Percentiles rank a stretch among this genome's conserved stretches.
Evolutionary conservation across 768 basidiomycete species (phyloP).

Genomic region (Tephrocybe sp.): DNA sequence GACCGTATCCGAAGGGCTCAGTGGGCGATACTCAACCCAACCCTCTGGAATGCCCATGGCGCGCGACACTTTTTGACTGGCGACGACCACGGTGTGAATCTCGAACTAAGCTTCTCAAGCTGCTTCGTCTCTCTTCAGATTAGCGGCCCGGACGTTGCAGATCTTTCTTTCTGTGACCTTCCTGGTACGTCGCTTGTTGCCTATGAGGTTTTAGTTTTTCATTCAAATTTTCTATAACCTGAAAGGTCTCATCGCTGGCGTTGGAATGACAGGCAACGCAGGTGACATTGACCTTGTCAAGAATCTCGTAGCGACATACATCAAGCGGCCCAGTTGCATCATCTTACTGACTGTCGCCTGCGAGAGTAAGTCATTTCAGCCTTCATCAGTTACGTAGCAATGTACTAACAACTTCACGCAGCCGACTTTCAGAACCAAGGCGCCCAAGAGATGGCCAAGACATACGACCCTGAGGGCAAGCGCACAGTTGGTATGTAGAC

Average conservation of each 20-base stretch:
- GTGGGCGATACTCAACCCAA: slow-evolving; percentile 63
- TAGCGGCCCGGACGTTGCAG: slow-evolving; percentile 57
- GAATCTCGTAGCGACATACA: slow-evolving; percentile 57
- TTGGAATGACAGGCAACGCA: slow-evolving; percentile 45
- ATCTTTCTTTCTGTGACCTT: slow-evolving; percentile 65
- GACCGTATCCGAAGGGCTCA: slow-evolving; percentile 69
- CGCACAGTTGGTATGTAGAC: slow-evolving; percentile 63
- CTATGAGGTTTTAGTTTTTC: too few species aligned
- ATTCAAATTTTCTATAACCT: not conserved
- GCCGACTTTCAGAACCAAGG: slow-evolving; percentile 84
- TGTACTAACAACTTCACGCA: slow-evolving; percentile 23
- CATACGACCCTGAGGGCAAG: slow-evolving; percentile 58
- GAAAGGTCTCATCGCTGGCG: slow-evolving; percentile 59
- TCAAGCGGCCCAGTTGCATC: slow-evolving; percentile 60
- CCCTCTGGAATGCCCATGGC: slow-evolving; percentile 14
- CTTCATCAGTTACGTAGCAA: not conserved
- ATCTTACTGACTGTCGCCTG: slow-evolving; percentile 62
- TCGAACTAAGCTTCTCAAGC: slow-evolving; percentile 44
- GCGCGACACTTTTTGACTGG: slow-evolving; percentile 37
- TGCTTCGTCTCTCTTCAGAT: slow-evolving; percentile 61
- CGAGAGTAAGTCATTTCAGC: slow-evolving; percentile 48
- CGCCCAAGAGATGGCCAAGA: slow-evolving; percentile 63
- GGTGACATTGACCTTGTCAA: slow-evolving; percentile 65
- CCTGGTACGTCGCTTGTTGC: slow-evolving; percentile 40
- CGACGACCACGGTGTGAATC: slow-evolving; percentile 27